phyloP scores from a whole-genome alignment of 2,329 filamentous ascomycete species.

The Sphaerulina vaccinii region DNA sequence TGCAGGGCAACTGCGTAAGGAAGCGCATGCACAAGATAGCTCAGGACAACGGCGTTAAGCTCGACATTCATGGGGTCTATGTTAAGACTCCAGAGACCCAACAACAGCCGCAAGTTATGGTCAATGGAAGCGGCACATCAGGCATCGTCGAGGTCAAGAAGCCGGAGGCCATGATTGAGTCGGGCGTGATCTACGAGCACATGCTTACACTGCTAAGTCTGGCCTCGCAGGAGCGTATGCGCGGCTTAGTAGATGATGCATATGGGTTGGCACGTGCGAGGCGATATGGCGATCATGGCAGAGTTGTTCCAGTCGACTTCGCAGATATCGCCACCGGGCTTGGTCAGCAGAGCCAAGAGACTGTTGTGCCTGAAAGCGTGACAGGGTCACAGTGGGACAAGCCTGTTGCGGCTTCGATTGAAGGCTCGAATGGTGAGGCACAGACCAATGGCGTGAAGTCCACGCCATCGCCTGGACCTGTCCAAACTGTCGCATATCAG shows the following conservation, averaged over 20 bases:
- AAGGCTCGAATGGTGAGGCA: constrained; percentile 25
- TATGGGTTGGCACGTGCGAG: constrained; percentile 68
- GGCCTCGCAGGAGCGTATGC: constrained; percentile 75
- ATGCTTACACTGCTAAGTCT: constrained; percentile 81
- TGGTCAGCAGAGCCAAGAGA: constrained; percentile 38
- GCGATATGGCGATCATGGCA: constrained; percentile 75
- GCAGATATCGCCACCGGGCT: constrained; percentile 63
- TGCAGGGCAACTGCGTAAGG: constrained; percentile 61
- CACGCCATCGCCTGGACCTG: constrained; percentile 38
- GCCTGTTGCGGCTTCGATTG: constrained; percentile 15
- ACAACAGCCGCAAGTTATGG: constrained; percentile 27
- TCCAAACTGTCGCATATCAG: constrained; percentile 46
- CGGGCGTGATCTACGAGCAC: constrained; percentile 72
- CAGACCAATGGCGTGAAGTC: constrained; percentile 18
- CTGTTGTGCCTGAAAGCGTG: constrained; percentile 40
- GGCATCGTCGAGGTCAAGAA: constrained; percentile 31
- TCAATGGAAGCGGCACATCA: constrained; percentile 31
- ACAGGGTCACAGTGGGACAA: constrained; percentile 37
- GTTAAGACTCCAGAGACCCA: constrained; percentile 31
- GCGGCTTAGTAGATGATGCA: constrained; percentile 75
- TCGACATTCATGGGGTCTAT: constrained; percentile 58
- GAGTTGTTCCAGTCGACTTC: constrained; percentile 75
- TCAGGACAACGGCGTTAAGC: constrained; percentile 57
- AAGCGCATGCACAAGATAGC: constrained; percentile 58
- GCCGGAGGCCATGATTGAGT: constrained; percentile 57